Evolutionary conservation across 192 early-diverging fungal genomes (phyloP), one percentile per base, ranked within the genome.

Genomic region (Physocladia obscura): DNA sequence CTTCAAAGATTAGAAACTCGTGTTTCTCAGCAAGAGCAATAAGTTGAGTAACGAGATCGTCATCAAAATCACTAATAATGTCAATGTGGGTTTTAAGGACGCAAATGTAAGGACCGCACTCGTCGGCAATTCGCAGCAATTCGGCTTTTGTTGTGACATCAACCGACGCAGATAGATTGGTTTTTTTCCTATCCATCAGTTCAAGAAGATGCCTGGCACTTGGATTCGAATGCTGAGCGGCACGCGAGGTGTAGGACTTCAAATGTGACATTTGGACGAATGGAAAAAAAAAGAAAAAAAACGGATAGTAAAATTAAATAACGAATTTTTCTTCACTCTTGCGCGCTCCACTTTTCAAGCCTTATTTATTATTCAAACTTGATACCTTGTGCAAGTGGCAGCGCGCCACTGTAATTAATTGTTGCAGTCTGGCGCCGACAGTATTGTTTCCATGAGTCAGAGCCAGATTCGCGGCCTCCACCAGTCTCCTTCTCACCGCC

Each of bases 401-500:
- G 77, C 71, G 82, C 81, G 13, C 92, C 91, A 69, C 87, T 85
- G 77, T 93, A 94, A 82, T 94, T 95, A 77, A 97, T 90, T 57
- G 90, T 91, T 69, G 88, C 90, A 5, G 89, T 93, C 73, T 88
- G 87, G 29, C 91, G 74, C 49, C 92, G 81, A 77, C 87, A 89
- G 79, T 94, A 93, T 78, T 94, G 93, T 82, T 98, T 94, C 95
- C 95, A 98, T 37, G 89, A 81, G 73, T 94, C 93, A 63, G 87
- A 89, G 31, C 95, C 95, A 73, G 89, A 89, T 80, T 85, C 95
- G 62, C 93, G 90, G 57, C 95, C 95, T 32, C 94, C 92, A 58
- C 94, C 94, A 29, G 93, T 95, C 75, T 98, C 95, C 84, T 98
- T 98, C 82, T 98, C 93, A 57, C 95, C 95, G 49, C 95, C 95